These are phyloP conservation scores for Dictyostelium brefeldianum DNA, from an alignment of 78 protist species.

Conservation along the genomic window DNA sequence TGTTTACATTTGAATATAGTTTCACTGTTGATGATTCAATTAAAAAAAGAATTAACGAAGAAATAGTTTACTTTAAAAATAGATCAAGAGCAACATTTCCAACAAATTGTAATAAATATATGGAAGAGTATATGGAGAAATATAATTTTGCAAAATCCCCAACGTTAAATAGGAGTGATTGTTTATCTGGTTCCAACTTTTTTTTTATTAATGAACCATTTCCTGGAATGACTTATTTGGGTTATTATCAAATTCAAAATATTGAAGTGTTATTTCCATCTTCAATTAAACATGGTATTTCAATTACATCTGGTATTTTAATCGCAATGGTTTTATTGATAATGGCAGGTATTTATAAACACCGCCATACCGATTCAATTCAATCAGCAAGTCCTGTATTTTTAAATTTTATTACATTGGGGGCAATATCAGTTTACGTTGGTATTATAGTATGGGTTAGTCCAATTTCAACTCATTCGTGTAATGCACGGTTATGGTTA, in stretches of 20 bases:
- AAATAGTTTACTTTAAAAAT: no score
- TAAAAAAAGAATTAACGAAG: not conserved
- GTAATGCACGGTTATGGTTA: conserved; percentile 54
- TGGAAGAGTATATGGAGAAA: not conserved
- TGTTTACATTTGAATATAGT: not conserved
- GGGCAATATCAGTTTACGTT: conserved; percentile 33
- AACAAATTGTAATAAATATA: not conserved
- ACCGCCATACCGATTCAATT: conserved; percentile 23
- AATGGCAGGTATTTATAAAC: not conserved
- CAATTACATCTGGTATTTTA: not conserved
- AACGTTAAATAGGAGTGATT: not conserved
- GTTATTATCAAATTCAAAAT: conserved; percentile 32
- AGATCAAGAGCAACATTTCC: not conserved
- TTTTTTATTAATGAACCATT: conserved; percentile 28
- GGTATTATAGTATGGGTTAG: conserved; percentile 36
- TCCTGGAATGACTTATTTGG: conserved; percentile 29
- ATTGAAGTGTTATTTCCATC: not conserved
- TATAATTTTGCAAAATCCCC: not conserved
- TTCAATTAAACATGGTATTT: conserved; percentile 15
- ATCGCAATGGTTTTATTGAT: not conserved
- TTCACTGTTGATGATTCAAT: not conserved
- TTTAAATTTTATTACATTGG: conserved; percentile 9
- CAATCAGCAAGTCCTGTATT: conserved; percentile 65
- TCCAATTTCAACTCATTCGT: not conserved
- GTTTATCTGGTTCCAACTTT: conserved; percentile 23